Base-by-base conservation (phyloP, 331 rosid genomes). In the Telfairia occidentalis region DNA sequence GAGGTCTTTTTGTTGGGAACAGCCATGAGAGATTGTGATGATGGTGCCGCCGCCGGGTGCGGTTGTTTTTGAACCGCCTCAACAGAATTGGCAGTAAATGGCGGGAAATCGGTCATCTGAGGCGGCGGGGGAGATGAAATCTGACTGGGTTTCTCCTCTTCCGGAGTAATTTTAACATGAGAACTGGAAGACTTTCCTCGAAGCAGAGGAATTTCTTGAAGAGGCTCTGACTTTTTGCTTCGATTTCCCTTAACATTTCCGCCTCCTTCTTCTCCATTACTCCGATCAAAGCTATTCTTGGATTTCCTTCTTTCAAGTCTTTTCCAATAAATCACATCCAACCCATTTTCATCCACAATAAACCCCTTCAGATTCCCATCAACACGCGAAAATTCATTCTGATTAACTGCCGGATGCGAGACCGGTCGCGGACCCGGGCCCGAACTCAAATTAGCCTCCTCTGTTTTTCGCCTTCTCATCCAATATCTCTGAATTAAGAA, bases 241-340 rank as follows among this genome's bases (percentile, higher is more conserved):
- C 80, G 69, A 29, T 72, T 71, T 74, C 23, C 53, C 6, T 37
- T 57, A 13, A 24, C 67, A 50, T 19, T 60, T 26, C n/a, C 73
- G 10, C 60, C 77, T 16, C 70, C 83, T 24, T 57, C 80, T 42
- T 74, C 76, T 30, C 38, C 57, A 2, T 35, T 81, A 76, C 29
- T 59, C 58, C 58, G 23, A 78, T 60, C 70, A 4, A 86, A 73
- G 72, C 59, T 67, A 58, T 71, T 78, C 37, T 52, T 75, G 5
- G 81, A 76, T 53, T 71, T 84, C n/a, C 59, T 90, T 21, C 69
- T 85, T 69, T 84, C 88, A 54, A 92, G 97, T 23, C 83, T 90
- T 75, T 90, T 87, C 99, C 97, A 95, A 74, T 92, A 92, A 74
- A 92, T 58, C 74, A 95, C 99, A 80, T 95, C 99, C 34, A 95